Percentiles rank a stretch among this genome's conserved stretches.
Conservation (phyloP, 345 rosid species). For the Raphanus sativus region DNA sequence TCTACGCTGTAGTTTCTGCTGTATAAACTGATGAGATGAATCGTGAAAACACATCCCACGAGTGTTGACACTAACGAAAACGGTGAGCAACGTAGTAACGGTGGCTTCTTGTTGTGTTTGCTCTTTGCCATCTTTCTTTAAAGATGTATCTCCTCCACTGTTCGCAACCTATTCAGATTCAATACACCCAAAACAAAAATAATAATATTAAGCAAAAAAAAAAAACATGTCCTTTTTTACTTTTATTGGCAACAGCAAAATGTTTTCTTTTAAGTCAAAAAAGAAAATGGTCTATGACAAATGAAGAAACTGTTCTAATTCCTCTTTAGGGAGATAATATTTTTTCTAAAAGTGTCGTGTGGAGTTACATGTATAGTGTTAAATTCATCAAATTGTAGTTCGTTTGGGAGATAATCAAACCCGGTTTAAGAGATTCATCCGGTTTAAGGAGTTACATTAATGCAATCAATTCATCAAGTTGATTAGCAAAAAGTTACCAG, state of each 20-base stretch:
- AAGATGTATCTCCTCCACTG: constrained; percentile 29
- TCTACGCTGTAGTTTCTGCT: constrained; percentile 42
- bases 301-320: constrained; percentile 7
- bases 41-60: constrained; percentile 69
- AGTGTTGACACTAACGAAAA: constrained; percentile 50
- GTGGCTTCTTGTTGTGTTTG: constrained; percentile 70
- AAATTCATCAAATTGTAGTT: constrained; percentile 12
- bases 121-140: constrained; percentile 46
- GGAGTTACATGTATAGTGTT: constrained; percentile 9
- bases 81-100: constrained; percentile 39
- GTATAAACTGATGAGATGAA: constrained; percentile 58
- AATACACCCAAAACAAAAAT: background rate
- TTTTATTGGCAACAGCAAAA: background rate
- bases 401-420: background rate
- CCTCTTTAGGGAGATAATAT: background rate
- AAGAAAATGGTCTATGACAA: constrained; percentile 4
- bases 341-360: background rate
- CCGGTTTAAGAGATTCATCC: constrained; percentile 1
- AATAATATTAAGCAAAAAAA: background rate
- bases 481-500: no score
- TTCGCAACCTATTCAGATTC: constrained; percentile 25
- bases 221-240: background rate
- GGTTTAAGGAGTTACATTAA: background rate
- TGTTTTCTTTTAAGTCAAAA: background rate
- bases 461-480: background rate